Conservation (phyloP, 139 green algal species). For the Picochlorum sp. region DNA sequence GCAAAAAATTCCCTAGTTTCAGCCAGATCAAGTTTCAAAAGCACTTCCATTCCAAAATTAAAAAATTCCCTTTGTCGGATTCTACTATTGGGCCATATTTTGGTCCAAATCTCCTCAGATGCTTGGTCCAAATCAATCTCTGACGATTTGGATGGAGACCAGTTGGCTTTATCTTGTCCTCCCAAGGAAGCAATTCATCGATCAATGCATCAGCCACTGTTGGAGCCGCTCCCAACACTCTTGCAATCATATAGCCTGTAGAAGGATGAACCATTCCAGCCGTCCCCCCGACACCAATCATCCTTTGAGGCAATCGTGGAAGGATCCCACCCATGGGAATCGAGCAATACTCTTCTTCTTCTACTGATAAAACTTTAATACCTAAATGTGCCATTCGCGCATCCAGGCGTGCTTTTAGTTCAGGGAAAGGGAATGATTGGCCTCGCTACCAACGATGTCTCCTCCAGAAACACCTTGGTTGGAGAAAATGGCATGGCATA, state of each 20-base stretch:
- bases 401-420: constrained; percentile 83
- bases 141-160: constrained; percentile 10
- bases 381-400: constrained; percentile 63
- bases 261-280: constrained; percentile 91
- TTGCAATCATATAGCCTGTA: constrained; percentile 91
- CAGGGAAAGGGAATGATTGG: constrained; percentile 78
- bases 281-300: constrained; percentile 91
- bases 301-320: constrained; percentile 82
- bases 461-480: constrained; percentile 86
- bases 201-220: constrained; percentile 73
- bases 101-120: constrained; percentile 64
- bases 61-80: constrained; percentile 91
- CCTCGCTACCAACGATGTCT: constrained; percentile 89
- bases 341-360: constrained; percentile 97
- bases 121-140: constrained; percentile 47
- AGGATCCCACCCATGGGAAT: constrained; percentile 98
- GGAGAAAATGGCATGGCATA: constrained; percentile 96
- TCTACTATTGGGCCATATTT: constrained; percentile 80
- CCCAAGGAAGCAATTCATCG: constrained; percentile 48
- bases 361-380: constrained; percentile 70
- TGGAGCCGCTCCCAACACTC: constrained; percentile 77
- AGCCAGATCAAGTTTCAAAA: constrained; percentile 71
- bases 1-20: constrained; percentile 90
- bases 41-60: constrained; percentile 92
- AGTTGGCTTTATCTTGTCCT: constrained; percentile 38